These are phyloP conservation scores for Onygenales sp. DNA, from an alignment of 2,329 filamentous ascomycete genomes.

Conservation along the genomic window DNA sequence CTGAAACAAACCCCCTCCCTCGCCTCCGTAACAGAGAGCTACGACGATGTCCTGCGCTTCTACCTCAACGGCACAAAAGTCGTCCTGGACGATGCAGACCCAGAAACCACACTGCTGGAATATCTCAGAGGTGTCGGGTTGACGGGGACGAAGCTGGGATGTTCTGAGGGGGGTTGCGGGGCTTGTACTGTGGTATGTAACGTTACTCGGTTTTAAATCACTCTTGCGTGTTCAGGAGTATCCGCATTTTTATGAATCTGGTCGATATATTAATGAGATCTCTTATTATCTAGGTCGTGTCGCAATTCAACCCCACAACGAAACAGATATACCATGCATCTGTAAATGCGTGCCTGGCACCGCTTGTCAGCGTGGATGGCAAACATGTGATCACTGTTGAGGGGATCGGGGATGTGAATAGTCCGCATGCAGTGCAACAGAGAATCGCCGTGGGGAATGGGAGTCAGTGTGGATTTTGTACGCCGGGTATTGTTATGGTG, in stretches of 20 bases:
- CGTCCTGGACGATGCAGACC: slow-evolving; percentile 75
- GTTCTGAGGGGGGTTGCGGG: slow-evolving; percentile 91
- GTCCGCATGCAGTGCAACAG: slow-evolving; percentile 82
- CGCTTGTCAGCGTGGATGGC: slow-evolving; percentile 84
- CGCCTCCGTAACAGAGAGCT: slow-evolving; percentile 59
- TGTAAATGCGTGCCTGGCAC: slow-evolving; percentile 91
- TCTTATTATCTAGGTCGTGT: slow-evolving; percentile 52
- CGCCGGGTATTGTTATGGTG: slow-evolving; percentile 90
- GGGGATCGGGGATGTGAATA: slow-evolving; percentile 81
- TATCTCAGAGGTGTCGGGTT: slow-evolving; percentile 87
- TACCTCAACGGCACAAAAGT: slow-evolving; percentile 92
- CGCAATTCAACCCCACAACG: slow-evolving; percentile 86
- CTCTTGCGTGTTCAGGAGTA: background rate
- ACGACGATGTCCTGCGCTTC: slow-evolving; percentile 82
- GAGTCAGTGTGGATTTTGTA: slow-evolving; percentile 93
- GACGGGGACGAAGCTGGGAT: slow-evolving; percentile 93
- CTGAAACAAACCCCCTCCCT: slow-evolving; percentile 30
- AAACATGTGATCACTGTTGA: slow-evolving; percentile 98
- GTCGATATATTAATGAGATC: background rate
- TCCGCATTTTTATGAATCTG: background rate
- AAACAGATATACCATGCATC: slow-evolving; percentile 91
- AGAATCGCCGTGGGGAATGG: slow-evolving; percentile 85
- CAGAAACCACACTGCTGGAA: slow-evolving; percentile 83
- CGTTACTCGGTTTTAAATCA: background rate
- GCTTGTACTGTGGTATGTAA: slow-evolving; percentile 74